Evolutionary conservation across 176 grass and related monocot species (phyloP), one percentile per base, ranked within the genome.

Genomic region (Themeda triandra): DNA sequence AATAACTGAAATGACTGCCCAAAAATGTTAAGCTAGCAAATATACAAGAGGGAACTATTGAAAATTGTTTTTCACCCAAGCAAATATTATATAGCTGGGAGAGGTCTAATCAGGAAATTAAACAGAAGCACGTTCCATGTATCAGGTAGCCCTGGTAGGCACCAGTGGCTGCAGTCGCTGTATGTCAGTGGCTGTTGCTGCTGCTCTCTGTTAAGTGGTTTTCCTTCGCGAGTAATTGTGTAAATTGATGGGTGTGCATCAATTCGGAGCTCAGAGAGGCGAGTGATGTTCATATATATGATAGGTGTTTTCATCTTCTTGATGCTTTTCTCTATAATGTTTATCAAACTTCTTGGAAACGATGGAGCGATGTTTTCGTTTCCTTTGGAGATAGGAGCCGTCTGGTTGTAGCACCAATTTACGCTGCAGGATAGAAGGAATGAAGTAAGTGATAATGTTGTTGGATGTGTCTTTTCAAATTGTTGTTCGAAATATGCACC

Each of bases 121-220:
- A 94, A 80, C 33, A 92, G 69, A 46, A 92, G 89, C 21, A 83
- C 21, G 37, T 94, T 92, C 89, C 87, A 92, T 0, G 88, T 90
- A 53, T 90, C 90, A 1, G 90, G 87, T 6, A 90, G 11, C 35
- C 89, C 87, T 15, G 87, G 85, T 59, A 92, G 54, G 51, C 92
- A 95, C 90, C 87, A 92, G 29, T 94, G 92, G 71, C 92, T 92
- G 79, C 92, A 92, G 41, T 92, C 92, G 0, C 85, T 79, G 1
- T 85, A 86, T 36, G 17, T 44, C 0, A 44, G 11, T 1, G 87
- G 92, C 2, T 81, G 82, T 15, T 28, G 51, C 4, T 25, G 37
- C 53, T 95, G 85, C 79, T 90, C 70, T 0, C 12, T 27, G 6
- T 79, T 71, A 4, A 90, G 59, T 15, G 71, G 75, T n/a, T 86